These are phyloP conservation scores for Psilocybe cubensis DNA, from an alignment of 768 basidiomycete species.

Conservation along the genomic window DNA sequence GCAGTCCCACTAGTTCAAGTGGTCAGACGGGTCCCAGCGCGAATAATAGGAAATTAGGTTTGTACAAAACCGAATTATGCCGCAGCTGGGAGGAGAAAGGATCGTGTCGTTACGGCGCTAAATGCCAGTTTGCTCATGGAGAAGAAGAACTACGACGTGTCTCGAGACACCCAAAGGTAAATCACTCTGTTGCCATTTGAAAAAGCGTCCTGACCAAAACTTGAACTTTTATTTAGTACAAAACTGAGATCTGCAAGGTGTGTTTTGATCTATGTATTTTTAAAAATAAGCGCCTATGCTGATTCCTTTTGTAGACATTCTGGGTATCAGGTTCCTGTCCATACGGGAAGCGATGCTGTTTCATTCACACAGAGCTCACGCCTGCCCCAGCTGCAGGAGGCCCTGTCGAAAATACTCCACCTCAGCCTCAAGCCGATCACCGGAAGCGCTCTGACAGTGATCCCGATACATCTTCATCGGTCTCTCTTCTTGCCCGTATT, in stretches of 20 bases:
- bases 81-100: conserved; percentile 94
- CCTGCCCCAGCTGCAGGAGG: conserved; percentile 53
- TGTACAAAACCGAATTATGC: conserved; percentile 92
- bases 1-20: conserved; percentile 46
- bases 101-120: conserved; percentile 80
- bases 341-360: conserved; percentile 91
- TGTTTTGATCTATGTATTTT: conserved; percentile 24
- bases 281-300: conserved; percentile 9
- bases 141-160: conserved; percentile 86
- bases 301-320: conserved; percentile 63
- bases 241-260: conserved; percentile 93
- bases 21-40: conserved; percentile 77
- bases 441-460: conserved; percentile 83
- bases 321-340: conserved; percentile 95
- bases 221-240: conserved; percentile 60
- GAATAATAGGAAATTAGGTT: conserved; percentile 87
- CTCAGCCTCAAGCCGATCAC: conserved; percentile 57
- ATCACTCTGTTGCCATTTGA: conserved; percentile 11
- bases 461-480: conserved; percentile 67
- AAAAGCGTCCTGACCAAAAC: conserved; percentile 18
- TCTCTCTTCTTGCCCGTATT: conserved; percentile 80
- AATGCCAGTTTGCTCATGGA: conserved; percentile 94
- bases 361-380: conserved; percentile 89
- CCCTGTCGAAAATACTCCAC: conserved; percentile 46
- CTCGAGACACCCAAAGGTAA: conserved; percentile 87